Conservation (phyloP, 305 asterid genomes). For the Fraxinus sp. region DNA sequence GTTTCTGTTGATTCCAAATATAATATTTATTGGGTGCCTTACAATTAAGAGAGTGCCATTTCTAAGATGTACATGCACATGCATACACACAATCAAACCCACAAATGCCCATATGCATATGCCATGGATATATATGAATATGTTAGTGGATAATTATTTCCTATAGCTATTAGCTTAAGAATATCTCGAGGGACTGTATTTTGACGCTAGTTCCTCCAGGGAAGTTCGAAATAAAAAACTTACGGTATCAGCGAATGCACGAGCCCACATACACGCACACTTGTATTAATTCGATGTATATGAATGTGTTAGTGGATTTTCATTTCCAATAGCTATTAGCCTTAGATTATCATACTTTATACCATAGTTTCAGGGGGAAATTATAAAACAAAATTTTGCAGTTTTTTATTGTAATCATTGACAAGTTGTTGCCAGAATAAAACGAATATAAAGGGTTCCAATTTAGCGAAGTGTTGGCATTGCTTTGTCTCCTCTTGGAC, state of each 20-base stretch:
- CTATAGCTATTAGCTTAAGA: neutral
- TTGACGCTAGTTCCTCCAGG: neutral
- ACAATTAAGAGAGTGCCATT: neutral
- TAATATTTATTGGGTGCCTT: neutral
- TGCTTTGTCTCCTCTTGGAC: neutral
- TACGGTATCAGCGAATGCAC: neutral
- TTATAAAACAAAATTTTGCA: neutral
- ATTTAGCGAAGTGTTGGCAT: neutral
- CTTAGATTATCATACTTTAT: neutral
- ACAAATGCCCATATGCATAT: neutral
- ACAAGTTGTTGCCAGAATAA: neutral
- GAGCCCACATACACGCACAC: neutral
- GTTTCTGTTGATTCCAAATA: neutral
- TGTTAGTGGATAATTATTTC: neutral
- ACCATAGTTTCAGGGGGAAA: neutral
- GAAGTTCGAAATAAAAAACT: neutral
- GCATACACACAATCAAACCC: neutral
- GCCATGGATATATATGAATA: neutral
- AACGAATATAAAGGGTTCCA: neutral
- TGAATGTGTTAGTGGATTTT: neutral
- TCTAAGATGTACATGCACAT: neutral
- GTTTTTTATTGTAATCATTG: neutral
- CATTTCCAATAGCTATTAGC: neutral
- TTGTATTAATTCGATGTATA: neutral
- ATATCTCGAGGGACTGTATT: neutral